Percentiles rank a stretch among this genome's conserved stretches.
Conservation (phyloP, 176 grass and related monocot species). For the Otatea glauca region DNA sequence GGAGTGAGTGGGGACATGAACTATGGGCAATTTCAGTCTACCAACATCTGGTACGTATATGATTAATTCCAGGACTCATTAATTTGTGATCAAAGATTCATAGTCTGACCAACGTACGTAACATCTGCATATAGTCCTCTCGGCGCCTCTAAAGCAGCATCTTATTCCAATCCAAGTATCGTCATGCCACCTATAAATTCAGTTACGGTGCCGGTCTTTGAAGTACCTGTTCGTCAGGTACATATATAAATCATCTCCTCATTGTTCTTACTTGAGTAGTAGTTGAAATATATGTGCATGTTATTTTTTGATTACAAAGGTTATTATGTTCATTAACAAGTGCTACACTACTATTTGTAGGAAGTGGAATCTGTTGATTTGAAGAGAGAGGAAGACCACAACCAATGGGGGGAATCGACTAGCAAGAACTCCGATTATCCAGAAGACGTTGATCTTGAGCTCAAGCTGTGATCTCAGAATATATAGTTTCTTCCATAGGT, state of each 20-base stretch:
- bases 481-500: neutral
- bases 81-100: conserved; percentile 4
- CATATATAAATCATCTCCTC: neutral
- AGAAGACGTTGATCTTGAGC: conserved; percentile 56
- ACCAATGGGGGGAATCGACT: neutral
- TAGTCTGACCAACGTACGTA: neutral
- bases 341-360: neutral
- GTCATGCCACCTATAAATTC: neutral
- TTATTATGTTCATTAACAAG: neutral
- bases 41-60: conserved; percentile 32
- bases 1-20: conserved; percentile 53
- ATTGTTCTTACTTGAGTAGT: neutral
- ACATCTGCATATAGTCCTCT: neutral
- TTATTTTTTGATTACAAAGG: too few species aligned
- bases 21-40: conserved; percentile 45
- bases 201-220: neutral
- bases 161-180: neutral
- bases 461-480: conserved; percentile 49
- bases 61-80: neutral
- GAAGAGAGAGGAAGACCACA: conserved; percentile 29
- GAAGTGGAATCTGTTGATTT: conserved; percentile 24
- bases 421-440: conserved; percentile 26
- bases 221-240: neutral
- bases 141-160: neutral
- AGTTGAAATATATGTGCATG: neutral